These are phyloP conservation scores for Cryptococcus sp. DNA, from an alignment of 1,284 basidiomycete species.

Conservation along the genomic window DNA sequence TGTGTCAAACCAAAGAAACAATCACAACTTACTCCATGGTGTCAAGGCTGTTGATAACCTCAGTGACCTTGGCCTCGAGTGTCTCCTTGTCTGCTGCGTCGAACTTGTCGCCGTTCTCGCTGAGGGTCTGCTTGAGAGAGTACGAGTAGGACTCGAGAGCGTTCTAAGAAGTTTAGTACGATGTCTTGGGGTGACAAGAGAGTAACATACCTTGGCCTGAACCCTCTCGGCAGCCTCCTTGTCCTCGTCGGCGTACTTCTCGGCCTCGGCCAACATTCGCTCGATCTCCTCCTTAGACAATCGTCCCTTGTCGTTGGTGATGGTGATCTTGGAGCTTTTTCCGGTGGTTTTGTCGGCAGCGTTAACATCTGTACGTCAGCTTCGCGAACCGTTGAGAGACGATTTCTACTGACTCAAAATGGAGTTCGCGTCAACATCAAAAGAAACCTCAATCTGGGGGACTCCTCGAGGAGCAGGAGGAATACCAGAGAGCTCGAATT, in stretches of 20 bases:
- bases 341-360: slow-evolving; percentile 97
- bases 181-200: slow-evolving; percentile 54
- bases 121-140: slow-evolving; percentile 90
- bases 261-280: slow-evolving; percentile 89
- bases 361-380: slow-evolving; percentile 6
- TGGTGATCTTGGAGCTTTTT: slow-evolving; percentile 77
- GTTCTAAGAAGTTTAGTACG: no score
- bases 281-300: slow-evolving; percentile 98
- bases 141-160: slow-evolving; percentile 71
- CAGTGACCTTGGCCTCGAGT: slow-evolving; percentile 77
- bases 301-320: slow-evolving; percentile 98
- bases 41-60: slow-evolving; percentile 86
- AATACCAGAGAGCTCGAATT: slow-evolving; percentile 97
- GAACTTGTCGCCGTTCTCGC: slow-evolving; percentile 85
- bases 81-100: slow-evolving; percentile 81
- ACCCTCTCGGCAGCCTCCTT: slow-evolving; percentile 61
- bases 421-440: slow-evolving; percentile 98
- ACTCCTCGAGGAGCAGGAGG: slow-evolving; percentile 98
- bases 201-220: no score
- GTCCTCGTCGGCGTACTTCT: slow-evolving; percentile 60
- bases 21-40: slow-evolving; percentile 51
- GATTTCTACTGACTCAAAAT: slow-evolving; percentile 63
- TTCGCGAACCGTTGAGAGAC: slow-evolving; percentile 64
- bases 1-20: slow-evolving; percentile 85
- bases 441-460: slow-evolving; percentile 96